Conservation (phyloP, 441 rosid genomes). For the Gossypium trilobum region DNA sequence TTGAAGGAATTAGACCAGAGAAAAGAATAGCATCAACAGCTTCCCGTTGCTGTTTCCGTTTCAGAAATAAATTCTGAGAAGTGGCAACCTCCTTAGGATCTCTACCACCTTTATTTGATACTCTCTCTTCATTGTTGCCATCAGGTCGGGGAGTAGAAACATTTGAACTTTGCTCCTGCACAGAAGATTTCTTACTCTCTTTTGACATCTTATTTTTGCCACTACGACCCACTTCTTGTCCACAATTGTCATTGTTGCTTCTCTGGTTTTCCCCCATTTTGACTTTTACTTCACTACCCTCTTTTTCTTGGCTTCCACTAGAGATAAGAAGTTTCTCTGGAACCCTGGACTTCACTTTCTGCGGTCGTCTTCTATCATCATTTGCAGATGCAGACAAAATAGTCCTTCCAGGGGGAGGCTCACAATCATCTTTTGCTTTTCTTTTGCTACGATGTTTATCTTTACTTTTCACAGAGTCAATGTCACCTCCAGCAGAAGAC, state of each 20-base stretch:
- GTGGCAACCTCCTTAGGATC: constrained; percentile 30
- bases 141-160: constrained; percentile 27
- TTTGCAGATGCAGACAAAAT: constrained; percentile 27
- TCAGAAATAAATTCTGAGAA: constrained; percentile 39
- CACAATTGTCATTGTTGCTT: constrained; percentile 20
- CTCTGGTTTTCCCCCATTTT: constrained; percentile 17
- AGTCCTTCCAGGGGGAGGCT: constrained; percentile 17
- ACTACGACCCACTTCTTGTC: constrained; percentile 23
- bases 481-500: constrained; percentile 22
- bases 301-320: constrained; percentile 27
- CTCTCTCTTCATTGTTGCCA: constrained; percentile 26
- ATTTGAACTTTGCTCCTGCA: constrained; percentile 24
- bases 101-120: constrained; percentile 19
- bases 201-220: constrained; percentile 22
- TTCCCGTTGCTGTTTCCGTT: constrained; percentile 77
- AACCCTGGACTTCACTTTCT: constrained; percentile 20
- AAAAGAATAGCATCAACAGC: constrained; percentile 82
- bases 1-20: constrained; percentile 74
- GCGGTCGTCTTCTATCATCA: constrained; percentile 24
- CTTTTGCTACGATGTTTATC: constrained; percentile 26
- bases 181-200: constrained; percentile 31
- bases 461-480: constrained; percentile 24
- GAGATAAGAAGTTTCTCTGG: constrained; percentile 14
- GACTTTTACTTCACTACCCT: constrained; percentile 25
- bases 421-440: constrained; percentile 27